These are phyloP conservation scores for Globisporangium perplexum DNA, from an alignment of 352 stramenopile species.

Conservation along the genomic window DNA sequence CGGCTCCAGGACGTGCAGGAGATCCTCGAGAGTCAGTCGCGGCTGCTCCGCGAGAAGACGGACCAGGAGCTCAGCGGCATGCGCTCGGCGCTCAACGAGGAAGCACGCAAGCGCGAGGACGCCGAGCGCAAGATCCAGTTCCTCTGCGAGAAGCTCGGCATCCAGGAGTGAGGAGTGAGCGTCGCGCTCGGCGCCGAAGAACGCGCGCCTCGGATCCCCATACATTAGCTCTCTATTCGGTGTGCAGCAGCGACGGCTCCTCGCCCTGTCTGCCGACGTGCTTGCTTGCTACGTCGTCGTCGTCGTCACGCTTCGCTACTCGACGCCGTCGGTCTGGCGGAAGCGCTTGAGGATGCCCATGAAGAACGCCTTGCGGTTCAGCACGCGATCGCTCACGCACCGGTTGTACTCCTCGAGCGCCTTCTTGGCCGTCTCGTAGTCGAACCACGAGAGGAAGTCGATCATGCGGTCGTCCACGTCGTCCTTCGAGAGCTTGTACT, in stretches of 20 bases:
- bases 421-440: slow-evolving; percentile 84
- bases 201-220: too few relatives aligned
- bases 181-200: too few relatives aligned
- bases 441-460: slow-evolving; percentile 85
- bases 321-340: slow-evolving; percentile 66
- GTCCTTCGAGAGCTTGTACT: slow-evolving; percentile 67
- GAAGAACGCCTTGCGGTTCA: slow-evolving; percentile 86
- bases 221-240: too few relatives aligned
- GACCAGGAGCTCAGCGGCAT: slow-evolving; percentile 23
- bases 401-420: slow-evolving; percentile 79
- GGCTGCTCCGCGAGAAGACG: slow-evolving; percentile 22
- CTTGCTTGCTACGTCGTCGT: neutral
- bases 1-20: slow-evolving; percentile 31
- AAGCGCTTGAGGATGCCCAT: slow-evolving; percentile 89
- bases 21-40: slow-evolving; percentile 30
- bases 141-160: slow-evolving; percentile 35
- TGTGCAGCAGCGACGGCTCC: too few relatives aligned
- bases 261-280: too few relatives aligned
- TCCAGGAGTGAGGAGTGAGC: slow-evolving; percentile 15
- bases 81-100: slow-evolving; percentile 19
- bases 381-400: slow-evolving; percentile 63
- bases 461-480: slow-evolving; percentile 87
- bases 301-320: slow-evolving; percentile 25
- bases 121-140: slow-evolving; percentile 35
- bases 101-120: slow-evolving; percentile 30